phyloP scores from a whole-genome alignment of 345 rosid genomes.

The Eutrema japonicum region DNA sequence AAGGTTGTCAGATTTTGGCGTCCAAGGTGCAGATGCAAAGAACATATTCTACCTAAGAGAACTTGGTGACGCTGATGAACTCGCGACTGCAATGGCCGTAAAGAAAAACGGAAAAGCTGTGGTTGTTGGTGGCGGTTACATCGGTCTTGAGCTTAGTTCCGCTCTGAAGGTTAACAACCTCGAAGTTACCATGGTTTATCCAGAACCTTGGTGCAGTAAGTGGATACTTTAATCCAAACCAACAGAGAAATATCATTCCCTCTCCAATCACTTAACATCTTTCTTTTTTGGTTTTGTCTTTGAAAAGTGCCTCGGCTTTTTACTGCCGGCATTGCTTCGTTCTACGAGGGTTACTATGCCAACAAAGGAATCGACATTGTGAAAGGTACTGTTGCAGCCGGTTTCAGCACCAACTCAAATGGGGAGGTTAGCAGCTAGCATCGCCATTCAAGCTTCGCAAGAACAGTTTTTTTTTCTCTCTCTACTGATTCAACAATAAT shows the following conservation, averaged over 20 bases:
- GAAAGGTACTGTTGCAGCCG: conserved; percentile 81
- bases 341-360: conserved; percentile 83
- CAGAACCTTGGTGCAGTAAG: conserved; percentile 53
- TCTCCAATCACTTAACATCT: conserved; percentile 3
- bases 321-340: conserved; percentile 76
- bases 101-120: conserved; percentile 81
- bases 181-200: conserved; percentile 81
- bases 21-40: conserved; percentile 48
- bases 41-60: conserved; percentile 47
- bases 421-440: conserved; percentile 57
- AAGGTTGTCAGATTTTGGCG: conserved; percentile 47
- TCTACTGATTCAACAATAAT: not conserved
- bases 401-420: conserved; percentile 68
- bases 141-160: conserved; percentile 93
- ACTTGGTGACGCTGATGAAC: conserved; percentile 41
- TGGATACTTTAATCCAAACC: not conserved
- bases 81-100: conserved; percentile 32
- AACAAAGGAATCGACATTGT: conserved; percentile 76
- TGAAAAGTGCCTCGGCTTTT: conserved; percentile 91
- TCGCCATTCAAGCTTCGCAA: conserved; percentile 3
- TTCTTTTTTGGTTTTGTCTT: conserved; percentile 54
- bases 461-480: not conserved
- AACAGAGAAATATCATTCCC: not conserved
- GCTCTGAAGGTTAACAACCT: conserved; percentile 68
- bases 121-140: conserved; percentile 94